These are phyloP conservation scores for Dicorynia guianensis DNA, from an alignment of 306 rosid genomes.

Conservation along the genomic window DNA sequence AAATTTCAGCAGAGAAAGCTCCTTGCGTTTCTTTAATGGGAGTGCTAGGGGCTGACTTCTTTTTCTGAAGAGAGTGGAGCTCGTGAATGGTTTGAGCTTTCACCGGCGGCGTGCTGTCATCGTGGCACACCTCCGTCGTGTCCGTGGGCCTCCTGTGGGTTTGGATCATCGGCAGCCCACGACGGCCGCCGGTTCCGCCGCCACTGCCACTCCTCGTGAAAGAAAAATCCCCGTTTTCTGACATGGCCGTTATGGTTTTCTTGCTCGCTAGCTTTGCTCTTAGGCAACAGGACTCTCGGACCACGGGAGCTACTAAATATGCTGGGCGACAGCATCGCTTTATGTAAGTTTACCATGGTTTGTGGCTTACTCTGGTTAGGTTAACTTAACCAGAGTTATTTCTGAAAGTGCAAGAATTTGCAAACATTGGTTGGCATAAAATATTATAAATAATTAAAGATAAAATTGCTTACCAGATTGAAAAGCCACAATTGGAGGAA, in stretches of 20 bases:
- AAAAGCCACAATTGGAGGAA: no score
- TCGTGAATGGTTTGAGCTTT: slow-evolving; percentile 75
- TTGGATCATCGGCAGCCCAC: slow-evolving; percentile 63
- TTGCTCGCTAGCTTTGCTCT: slow-evolving; percentile 41
- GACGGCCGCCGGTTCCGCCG: slow-evolving; percentile 31
- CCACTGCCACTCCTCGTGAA: slow-evolving; percentile 31
- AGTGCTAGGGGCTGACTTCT: slow-evolving; percentile 68
- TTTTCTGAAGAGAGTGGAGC: slow-evolving; percentile 79
- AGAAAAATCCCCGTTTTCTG: slow-evolving; percentile 44
- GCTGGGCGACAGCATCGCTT: no score
- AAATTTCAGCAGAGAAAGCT: slow-evolving; percentile 40
- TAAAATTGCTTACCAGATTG: no score
- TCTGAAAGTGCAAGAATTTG: no score
- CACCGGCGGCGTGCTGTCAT: slow-evolving; percentile 67
- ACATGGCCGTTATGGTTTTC: not conserved
- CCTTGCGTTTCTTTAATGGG: slow-evolving; percentile 46
- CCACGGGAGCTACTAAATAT: no score
- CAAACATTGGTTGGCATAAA: no score
- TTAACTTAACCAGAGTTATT: no score
- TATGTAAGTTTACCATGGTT: no score
- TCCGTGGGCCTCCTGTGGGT: slow-evolving; percentile 39
- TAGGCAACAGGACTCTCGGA: no score
- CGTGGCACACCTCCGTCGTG: slow-evolving; percentile 61
- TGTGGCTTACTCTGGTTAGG: no score
- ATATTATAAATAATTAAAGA: no score